phyloP scores from a whole-genome alignment of 1,139 yeast genomes.

The Yamadazyma siamensis region DNA sequence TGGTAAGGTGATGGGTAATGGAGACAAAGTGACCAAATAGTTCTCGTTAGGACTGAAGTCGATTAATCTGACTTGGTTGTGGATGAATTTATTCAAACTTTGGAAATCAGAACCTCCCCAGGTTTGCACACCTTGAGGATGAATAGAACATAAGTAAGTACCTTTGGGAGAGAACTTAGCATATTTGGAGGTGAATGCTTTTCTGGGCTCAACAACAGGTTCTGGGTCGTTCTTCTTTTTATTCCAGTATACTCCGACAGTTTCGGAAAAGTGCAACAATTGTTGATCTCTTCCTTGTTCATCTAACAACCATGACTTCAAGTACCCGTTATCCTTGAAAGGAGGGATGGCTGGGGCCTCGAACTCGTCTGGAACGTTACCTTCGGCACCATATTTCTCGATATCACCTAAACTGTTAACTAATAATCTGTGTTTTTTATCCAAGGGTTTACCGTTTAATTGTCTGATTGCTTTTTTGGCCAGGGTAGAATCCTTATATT shows the following conservation, averaged over 20 bases:
- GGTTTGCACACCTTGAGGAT: slow-evolving; percentile 91
- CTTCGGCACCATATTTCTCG: slow-evolving; percentile 74
- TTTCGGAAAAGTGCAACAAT: slow-evolving; percentile 73
- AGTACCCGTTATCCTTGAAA: slow-evolving; percentile 72
- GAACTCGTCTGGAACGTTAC: slow-evolving; percentile 61
- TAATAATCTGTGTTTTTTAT: slow-evolving; percentile 84
- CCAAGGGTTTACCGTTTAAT: slow-evolving; percentile 86
- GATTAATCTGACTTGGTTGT: slow-evolving; percentile 83
- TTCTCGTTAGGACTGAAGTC: slow-evolving; percentile 94
- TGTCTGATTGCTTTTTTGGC: slow-evolving; percentile 80
- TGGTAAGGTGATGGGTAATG: slow-evolving; percentile 74
- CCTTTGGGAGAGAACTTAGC: slow-evolving; percentile 95
- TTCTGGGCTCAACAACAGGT: slow-evolving; percentile 72
- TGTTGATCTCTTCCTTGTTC: slow-evolving; percentile 88
- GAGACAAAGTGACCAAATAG: slow-evolving; percentile 87
- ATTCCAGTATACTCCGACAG: slow-evolving; percentile 87
- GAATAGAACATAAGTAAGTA: slow-evolving; percentile 80
- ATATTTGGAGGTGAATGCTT: slow-evolving; percentile 81
- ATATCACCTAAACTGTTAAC: slow-evolving; percentile 84
- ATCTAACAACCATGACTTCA: slow-evolving; percentile 90
- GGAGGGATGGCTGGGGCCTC: slow-evolving; percentile 69
- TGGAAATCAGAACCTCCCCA: slow-evolving; percentile 92
- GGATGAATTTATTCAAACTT: slow-evolving; percentile 75
- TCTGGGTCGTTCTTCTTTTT: slow-evolving; percentile 75
- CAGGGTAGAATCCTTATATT: slow-evolving; percentile 62